These are phyloP conservation scores for Candida sojae DNA, from an alignment of 1,139 yeast species.

Conservation along the genomic window DNA sequence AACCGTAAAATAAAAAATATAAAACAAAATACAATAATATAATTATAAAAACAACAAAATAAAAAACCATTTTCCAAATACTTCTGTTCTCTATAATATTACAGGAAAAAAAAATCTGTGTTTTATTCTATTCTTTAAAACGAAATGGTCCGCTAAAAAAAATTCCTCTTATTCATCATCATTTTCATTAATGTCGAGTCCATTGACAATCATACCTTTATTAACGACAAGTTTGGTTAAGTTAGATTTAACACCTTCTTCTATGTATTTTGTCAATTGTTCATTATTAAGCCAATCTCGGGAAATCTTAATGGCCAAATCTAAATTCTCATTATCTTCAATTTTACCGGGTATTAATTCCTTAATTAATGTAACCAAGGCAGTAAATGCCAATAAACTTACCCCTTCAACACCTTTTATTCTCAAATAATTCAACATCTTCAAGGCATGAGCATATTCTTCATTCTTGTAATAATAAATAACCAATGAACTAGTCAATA, in stretches of 20 bases:
- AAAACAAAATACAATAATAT: background rate
- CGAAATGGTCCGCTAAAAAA: background rate
- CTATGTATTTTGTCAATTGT: conserved; percentile 19
- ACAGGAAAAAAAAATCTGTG: background rate
- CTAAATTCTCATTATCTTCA: conserved; percentile 27
- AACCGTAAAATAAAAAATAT: background rate
- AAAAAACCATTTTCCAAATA: background rate
- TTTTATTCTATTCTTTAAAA: too few relatives aligned
- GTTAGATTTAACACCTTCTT: conserved; percentile 25
- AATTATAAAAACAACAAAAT: background rate
- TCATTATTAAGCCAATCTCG: conserved; percentile 38
- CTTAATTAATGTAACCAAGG: conserved; percentile 29
- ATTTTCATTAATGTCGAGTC: conserved; percentile 19
- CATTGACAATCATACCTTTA: conserved; percentile 38
- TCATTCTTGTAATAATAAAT: conserved; percentile 24
- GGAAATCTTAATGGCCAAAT: conserved; percentile 26
- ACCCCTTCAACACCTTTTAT: conserved; percentile 13
- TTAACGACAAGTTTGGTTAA: conserved; percentile 33
- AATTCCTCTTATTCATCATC: conserved; percentile 17
- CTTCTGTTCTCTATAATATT: background rate
- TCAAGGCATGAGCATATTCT: conserved; percentile 19
- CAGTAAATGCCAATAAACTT: conserved; percentile 34
- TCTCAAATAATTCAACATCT: conserved; percentile 29
- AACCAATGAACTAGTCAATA: conserved; percentile 30
- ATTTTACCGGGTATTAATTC: conserved; percentile 23